A percentile compares a stretch with the other conserved stretches of the same genome.
Conservation (phyloP, 805 yeast genomes). For the Hanseniaspora guilliermondii region DNA sequence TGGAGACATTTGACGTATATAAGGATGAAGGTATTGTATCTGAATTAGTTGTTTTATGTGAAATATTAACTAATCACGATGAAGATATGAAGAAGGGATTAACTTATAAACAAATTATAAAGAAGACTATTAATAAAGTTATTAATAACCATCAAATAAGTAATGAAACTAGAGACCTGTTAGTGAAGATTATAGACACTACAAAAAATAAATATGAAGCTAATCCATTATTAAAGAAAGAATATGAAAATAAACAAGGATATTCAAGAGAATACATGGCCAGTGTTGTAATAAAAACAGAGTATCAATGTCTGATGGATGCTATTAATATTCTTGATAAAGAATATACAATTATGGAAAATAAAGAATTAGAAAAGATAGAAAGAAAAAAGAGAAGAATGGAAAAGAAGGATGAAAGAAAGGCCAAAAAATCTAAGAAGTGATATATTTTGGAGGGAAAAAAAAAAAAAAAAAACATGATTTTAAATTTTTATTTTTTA, state of each 20-base stretch:
- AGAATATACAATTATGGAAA: constrained; percentile 1
- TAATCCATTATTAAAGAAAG: constrained; percentile 22
- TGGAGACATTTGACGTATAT: constrained; percentile 55
- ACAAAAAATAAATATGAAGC: constrained; percentile 40
- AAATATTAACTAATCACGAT: constrained; percentile 28
- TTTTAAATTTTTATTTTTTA: too few relatives aligned
- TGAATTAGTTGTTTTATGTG: constrained; percentile 46
- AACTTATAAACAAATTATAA: constrained; percentile 18
- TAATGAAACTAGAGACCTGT: constrained; percentile 29
- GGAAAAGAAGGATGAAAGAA: constrained; percentile 5
- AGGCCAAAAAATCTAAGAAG: neutral
- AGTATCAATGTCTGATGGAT: constrained; percentile 37
- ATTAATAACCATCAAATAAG: constrained; percentile 47
- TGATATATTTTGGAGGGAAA: too few relatives aligned
- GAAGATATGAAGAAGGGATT: constrained; percentile 22
- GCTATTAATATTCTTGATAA: constrained; percentile 24
- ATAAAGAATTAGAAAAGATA: neutral
- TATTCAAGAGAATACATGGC: constrained; percentile 36
- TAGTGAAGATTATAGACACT: constrained; percentile 22
- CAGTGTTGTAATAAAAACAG: constrained; percentile 43
- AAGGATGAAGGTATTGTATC: constrained; percentile 43
- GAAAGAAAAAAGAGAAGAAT: constrained; percentile 8
- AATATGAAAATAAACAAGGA: constrained; percentile 16
- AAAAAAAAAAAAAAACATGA: too few relatives aligned
- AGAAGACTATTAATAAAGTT: constrained; percentile 34